Conservation (phyloP, 139 green algal genomes). For the Mesotaenium endlicherianum region DNA sequence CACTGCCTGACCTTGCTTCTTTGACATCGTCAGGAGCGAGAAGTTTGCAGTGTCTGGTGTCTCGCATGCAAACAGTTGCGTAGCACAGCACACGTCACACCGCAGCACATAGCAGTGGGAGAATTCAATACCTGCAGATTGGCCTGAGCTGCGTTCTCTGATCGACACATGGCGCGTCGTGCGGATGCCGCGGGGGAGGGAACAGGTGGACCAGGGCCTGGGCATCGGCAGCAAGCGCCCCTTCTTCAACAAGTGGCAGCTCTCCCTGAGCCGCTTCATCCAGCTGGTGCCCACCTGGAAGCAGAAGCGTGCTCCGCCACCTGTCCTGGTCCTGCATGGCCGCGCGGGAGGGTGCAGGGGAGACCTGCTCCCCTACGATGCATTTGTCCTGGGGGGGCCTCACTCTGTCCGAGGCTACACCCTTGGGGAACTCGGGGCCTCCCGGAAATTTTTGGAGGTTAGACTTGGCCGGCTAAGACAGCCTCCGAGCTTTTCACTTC, state of each 20-base stretch:
- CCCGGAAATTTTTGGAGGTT: slow-evolving; percentile 69
- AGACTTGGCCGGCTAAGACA: too few relatives aligned
- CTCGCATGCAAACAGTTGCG: too few relatives aligned
- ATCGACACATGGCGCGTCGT: too few relatives aligned
- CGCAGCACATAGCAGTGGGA: too few relatives aligned
- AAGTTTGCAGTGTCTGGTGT: too few relatives aligned
- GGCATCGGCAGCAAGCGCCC: slow-evolving; percentile 62
- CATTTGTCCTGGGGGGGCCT: slow-evolving; percentile 90
- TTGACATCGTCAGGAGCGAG: too few relatives aligned
- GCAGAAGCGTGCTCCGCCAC: not conserved
- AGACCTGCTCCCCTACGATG: slow-evolving; percentile 89
- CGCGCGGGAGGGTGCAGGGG: slow-evolving; percentile 71
- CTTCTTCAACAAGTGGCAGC: slow-evolving; percentile 73
- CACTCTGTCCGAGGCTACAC: slow-evolving; percentile 88
- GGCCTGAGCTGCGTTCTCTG: too few relatives aligned
- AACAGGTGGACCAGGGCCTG: slow-evolving; percentile 77
- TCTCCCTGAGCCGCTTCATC: slow-evolving; percentile 61
- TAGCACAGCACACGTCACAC: too few relatives aligned
- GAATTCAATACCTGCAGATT: too few relatives aligned
- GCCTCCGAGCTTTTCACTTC: too few relatives aligned
- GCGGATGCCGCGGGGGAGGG: too few relatives aligned
- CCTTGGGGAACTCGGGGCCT: slow-evolving; percentile 86
- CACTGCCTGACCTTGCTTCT: too few relatives aligned
- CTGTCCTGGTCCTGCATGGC: slow-evolving; percentile 75
- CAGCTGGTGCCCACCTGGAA: slow-evolving; percentile 50